A percentile compares a stretch with the other conserved stretches of the same genome.
Evolutionary conservation across 371 early-diverging fungal species (phyloP).

Genomic region (Rhizopus delemar): DNA sequence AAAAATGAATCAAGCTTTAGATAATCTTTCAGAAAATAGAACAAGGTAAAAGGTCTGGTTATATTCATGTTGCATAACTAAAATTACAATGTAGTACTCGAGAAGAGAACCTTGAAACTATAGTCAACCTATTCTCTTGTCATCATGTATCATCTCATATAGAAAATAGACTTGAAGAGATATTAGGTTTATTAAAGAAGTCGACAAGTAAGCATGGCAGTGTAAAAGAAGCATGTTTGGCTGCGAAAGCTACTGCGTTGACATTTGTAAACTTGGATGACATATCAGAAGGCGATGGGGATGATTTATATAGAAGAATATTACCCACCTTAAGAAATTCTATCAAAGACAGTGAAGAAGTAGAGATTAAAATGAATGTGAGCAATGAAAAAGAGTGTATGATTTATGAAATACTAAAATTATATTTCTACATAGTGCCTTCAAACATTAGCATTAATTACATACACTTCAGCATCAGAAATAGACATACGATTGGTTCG

Average conservation of each 20-base stretch:
- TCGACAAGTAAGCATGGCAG: conserved; percentile 57
- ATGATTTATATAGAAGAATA: conserved; percentile 59
- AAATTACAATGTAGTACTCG: conserved; percentile 25
- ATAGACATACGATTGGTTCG: conserved; percentile 50
- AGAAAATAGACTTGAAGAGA: conserved; percentile 36
- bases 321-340: conserved; percentile 51
- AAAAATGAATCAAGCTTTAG: conserved; percentile 38
- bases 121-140: conserved; percentile 25
- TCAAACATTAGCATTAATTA: conserved; percentile 58
- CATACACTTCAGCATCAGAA: conserved; percentile 65
- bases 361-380: conserved; percentile 52
- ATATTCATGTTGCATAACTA: neutral
- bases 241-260: conserved; percentile 62
- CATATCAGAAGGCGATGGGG: conserved; percentile 48
- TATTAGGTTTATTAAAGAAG: conserved; percentile 58
- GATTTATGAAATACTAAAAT: conserved; percentile 4
- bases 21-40: conserved; percentile 36
- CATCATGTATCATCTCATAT: conserved; percentile 38
- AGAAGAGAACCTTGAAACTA: conserved; percentile 33
- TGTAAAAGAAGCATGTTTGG: conserved; percentile 59
- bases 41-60: conserved; percentile 27
- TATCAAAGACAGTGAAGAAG: conserved; percentile 45
- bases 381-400: conserved; percentile 2
- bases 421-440: conserved; percentile 28
- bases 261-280: conserved; percentile 72